Evolutionary conservation across 257 asterid genomes (phyloP).

Genomic region (Fraxinus anomala): DNA sequence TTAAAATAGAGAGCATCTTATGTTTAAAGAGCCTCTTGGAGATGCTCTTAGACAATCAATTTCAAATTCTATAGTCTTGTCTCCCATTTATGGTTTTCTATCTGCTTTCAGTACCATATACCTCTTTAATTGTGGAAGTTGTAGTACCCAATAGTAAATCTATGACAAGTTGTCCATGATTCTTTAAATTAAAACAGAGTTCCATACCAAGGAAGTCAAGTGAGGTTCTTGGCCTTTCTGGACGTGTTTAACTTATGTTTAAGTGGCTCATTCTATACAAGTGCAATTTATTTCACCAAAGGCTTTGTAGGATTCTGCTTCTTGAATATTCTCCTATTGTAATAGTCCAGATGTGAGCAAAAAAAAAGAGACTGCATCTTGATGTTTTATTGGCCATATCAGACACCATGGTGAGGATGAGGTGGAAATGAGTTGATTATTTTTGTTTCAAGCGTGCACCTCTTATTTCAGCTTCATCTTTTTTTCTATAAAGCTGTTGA

Average conservation of each 20-base stretch:
- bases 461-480: constrained; percentile 3
- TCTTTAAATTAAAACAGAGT: neutral
- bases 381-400: neutral
- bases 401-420: neutral
- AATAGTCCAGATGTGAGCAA: neutral
- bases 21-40: too few species aligned
- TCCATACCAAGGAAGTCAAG: neutral
- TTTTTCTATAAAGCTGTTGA: constrained; percentile 2
- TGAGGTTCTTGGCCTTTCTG: neutral
- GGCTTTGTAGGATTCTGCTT: neutral
- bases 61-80: too few species aligned
- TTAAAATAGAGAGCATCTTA: too few species aligned
- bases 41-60: too few species aligned
- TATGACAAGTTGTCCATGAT: neutral
- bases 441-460: constrained; percentile 14
- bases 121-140: neutral
- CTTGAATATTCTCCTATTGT: neutral
- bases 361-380: neutral
- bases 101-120: neutral
- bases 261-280: neutral
- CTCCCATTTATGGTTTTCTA: too few species aligned
- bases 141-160: neutral
- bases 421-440: neutral
- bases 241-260: neutral
- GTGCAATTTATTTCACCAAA: neutral